Evolutionary conservation across 345 rosid genomes (phyloP), one percentile per base, ranked within the genome.

Genomic region (Cochlearia excelsa): DNA sequence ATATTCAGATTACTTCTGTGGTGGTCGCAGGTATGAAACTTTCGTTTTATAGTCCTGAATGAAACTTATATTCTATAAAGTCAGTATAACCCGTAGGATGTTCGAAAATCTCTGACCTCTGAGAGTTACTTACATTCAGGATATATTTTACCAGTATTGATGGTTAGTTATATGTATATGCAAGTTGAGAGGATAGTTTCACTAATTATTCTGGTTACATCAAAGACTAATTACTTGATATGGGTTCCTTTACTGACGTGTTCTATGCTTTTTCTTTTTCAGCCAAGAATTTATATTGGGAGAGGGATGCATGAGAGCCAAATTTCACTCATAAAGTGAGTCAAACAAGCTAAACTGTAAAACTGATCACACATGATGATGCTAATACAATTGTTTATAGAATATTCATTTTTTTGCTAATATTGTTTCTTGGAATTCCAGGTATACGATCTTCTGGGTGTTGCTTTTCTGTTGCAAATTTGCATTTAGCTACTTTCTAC

Each of bases 231-330:
- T 53, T 26, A 30, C 29, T 48, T 42, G 35, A 61, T 53, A 6
- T 46, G 45, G 30, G 26, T 50, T 45, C 39, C 66, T 70, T 53
- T 50, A 30, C 54, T 78, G 42, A 61, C 53, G 53, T 59, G 45
- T 33, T 5, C 51, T 30, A 10, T 59, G 70, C 23, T 57, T 68
- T 28, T 46, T 69, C 64, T 8, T 60, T 57, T 73, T 75, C 91
- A 92, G 97, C 98, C 96, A 58, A 82, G 98, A 77, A 79, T 88
- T 60, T 92, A 88, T 58, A 70, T 92, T 47, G 98, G 98, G 40
- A 83, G 98, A 74, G 98, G 98, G 65, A 88, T 92, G 98, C 98
- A 92, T 75, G 98, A 92, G 77, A 92, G 98, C 61, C 98, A 88
- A 68, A 79, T 86, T 76, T 55, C 93, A 56, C 89, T 92, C 47